Evolutionary conservation across 2,329 filamentous ascomycete genomes (phyloP), one percentile per base, ranked within the genome.

Genomic region (Metarhizium brunneum): DNA sequence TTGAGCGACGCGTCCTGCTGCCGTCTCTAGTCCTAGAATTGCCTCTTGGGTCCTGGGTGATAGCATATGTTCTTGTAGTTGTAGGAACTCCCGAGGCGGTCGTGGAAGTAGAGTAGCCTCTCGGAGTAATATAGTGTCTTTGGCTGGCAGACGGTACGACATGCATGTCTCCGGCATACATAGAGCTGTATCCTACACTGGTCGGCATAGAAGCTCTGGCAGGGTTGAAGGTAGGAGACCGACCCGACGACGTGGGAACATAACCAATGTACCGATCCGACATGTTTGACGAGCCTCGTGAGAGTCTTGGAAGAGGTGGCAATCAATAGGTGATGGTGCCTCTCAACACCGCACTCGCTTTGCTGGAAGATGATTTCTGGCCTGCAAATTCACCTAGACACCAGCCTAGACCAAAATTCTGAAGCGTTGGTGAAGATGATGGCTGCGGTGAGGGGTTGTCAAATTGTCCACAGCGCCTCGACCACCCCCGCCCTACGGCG

Each of bases 31-130:
- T 68, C 62, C 71, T 78, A 50, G 74, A 71, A 57, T 71, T 75
- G 58, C 78, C 74, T 43, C 77, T 63, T 40, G 76, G 72, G 47
- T 85, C 81, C 50, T 79, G 76, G 55, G 74, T 75, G 54, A 82
- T 74, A 53, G 79, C 78, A 62, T 84, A 85, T 11, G 80, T 79
- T 51, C 79, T 80, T 18, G 79, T 76, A 10, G 74, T 77, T 43
- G 78, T 71, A 29, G 70, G 69, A 52, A 65, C 64, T 54, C 62
- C 69, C 55, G 66, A 65, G 53, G 70, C 61, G 64, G 71, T 66
- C 54, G 64, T 64, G 25, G 69, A 63, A 35, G 66, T 66, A 35
- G 65, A 65, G 53, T 71, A 71, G 56, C 63, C 66, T 57, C 69
- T 61, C 13, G 71, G 69, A 14, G 68, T 64, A 32, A 58, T 65